Conservation (phyloP, 2,329 filamentous ascomycete genomes). For the Fusarium sp. region DNA sequence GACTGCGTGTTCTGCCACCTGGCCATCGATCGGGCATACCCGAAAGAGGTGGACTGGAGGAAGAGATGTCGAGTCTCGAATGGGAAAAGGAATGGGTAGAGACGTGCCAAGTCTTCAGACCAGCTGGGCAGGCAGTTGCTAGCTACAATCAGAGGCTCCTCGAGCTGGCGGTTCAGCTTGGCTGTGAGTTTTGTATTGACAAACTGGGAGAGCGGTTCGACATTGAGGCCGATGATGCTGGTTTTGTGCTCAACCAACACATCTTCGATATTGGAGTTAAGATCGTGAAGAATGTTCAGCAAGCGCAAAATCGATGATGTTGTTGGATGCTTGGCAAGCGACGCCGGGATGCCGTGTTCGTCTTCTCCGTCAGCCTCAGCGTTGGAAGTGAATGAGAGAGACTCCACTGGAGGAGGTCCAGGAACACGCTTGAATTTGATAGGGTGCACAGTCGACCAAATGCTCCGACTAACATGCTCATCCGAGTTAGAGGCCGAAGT, state of each 20-base stretch:
- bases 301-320: conserved; percentile 91
- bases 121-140: conserved; percentile 96
- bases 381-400: conserved; percentile 70
- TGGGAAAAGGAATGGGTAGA: conserved; percentile 97
- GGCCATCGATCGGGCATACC: conserved; percentile 96
- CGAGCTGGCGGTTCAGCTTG: conserved; percentile 95
- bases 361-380: conserved; percentile 68
- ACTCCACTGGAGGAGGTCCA: conserved; percentile 84
- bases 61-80: conserved; percentile 98
- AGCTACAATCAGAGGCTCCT: conserved; percentile 96
- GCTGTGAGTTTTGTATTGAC: conserved; percentile 99
- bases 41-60: conserved; percentile 97
- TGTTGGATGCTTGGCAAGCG: conserved; percentile 85
- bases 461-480: conserved; percentile 80
- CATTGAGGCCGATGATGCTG: conserved; percentile 78
- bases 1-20: conserved; percentile 95
- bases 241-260: conserved; percentile 83
- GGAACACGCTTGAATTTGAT: conserved; percentile 92
- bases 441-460: conserved; percentile 92
- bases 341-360: conserved; percentile 78
- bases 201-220: conserved; percentile 91
- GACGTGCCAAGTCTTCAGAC: conserved; percentile 93
- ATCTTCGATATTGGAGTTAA: conserved; percentile 95
- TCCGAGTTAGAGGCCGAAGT: conserved; percentile 67
- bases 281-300: conserved; percentile 89